These are phyloP conservation scores for Coemansia erecta DNA, from an alignment of 192 early-diverging fungal species.

Conservation along the genomic window DNA sequence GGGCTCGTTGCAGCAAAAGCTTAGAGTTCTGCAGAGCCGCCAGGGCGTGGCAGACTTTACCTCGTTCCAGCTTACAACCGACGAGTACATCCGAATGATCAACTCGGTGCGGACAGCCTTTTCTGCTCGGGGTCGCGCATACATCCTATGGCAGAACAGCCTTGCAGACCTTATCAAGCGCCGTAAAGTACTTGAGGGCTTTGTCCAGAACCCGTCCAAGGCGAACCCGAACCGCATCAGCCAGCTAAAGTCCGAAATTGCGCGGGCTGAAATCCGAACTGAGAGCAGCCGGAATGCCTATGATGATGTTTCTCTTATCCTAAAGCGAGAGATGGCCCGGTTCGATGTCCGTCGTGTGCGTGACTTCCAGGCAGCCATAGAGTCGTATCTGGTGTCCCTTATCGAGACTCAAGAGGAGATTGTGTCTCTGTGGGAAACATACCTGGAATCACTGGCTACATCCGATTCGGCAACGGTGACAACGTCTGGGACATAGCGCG, in stretches of 20 bases:
- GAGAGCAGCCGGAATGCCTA: slow-evolving; percentile 61
- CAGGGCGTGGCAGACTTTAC: slow-evolving; percentile 76
- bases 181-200: slow-evolving; percentile 62
- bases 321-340: slow-evolving; percentile 72
- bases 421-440: slow-evolving; percentile 53
- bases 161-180: slow-evolving; percentile 71
- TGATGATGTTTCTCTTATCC: slow-evolving; percentile 69
- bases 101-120: slow-evolving; percentile 80
- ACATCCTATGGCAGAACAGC: slow-evolving; percentile 67
- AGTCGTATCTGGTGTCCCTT: slow-evolving; percentile 70
- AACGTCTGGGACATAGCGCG: slow-evolving; percentile 1
- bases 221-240: slow-evolving; percentile 35
- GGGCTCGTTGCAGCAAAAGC: slow-evolving; percentile 75
- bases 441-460: slow-evolving; percentile 38
- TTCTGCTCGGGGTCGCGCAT: slow-evolving; percentile 66
- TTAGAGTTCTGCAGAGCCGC: slow-evolving; percentile 74
- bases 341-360: slow-evolving; percentile 78
- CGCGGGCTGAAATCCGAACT: slow-evolving; percentile 47
- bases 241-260: slow-evolving; percentile 49
- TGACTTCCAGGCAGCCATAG: slow-evolving; percentile 74
- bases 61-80: slow-evolving; percentile 73
- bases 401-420: slow-evolving; percentile 80
- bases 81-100: slow-evolving; percentile 88
- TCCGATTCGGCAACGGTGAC: slow-evolving; percentile 12
- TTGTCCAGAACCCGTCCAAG: slow-evolving; percentile 46